Percentiles rank a stretch among this genome's conserved stretches.
Evolutionary conservation across 2,329 filamentous ascomycete species (phyloP).

Genomic region (Pyrenophora tritici-repentis): DNA sequence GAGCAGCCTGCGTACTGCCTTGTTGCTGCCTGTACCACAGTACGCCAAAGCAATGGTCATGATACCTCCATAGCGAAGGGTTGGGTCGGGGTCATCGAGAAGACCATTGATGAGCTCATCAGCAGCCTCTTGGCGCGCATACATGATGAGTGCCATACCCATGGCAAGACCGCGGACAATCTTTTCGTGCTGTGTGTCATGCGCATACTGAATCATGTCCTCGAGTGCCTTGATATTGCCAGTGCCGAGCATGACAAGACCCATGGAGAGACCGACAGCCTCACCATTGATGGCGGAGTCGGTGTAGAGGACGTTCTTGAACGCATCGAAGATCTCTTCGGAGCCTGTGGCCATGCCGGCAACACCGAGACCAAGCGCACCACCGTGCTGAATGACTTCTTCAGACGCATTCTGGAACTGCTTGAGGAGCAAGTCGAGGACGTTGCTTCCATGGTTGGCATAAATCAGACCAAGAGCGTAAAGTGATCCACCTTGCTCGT

Average conservation of each 20-base stretch:
- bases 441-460: constrained; percentile 93
- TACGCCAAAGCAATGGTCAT: constrained; percentile 98
- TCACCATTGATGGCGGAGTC: constrained; percentile 97
- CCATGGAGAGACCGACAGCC: constrained; percentile 94
- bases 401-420: constrained; percentile 78
- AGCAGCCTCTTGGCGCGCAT: constrained; percentile 89
- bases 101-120: constrained; percentile 94
- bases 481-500: constrained; percentile 93
- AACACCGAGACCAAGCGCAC: constrained; percentile 91
- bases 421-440: constrained; percentile 76
- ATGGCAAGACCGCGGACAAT: constrained; percentile 94
- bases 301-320: constrained; percentile 85
- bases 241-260: constrained; percentile 97
- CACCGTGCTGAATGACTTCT: constrained; percentile 96
- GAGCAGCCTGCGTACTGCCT: constrained; percentile 92
- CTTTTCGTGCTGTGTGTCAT: constrained; percentile 98
- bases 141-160: constrained; percentile 99
- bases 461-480: constrained; percentile 97
- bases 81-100: constrained; percentile 90
- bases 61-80: constrained; percentile 93
- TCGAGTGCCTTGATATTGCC: constrained; percentile 91
- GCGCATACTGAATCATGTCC: constrained; percentile 96
- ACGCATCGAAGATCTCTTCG: constrained; percentile 85
- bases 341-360: constrained; percentile 97
- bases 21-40: constrained; percentile 97